Conservation (phyloP, 164 flowering plant genomes). For the Annona cherimola region DNA sequence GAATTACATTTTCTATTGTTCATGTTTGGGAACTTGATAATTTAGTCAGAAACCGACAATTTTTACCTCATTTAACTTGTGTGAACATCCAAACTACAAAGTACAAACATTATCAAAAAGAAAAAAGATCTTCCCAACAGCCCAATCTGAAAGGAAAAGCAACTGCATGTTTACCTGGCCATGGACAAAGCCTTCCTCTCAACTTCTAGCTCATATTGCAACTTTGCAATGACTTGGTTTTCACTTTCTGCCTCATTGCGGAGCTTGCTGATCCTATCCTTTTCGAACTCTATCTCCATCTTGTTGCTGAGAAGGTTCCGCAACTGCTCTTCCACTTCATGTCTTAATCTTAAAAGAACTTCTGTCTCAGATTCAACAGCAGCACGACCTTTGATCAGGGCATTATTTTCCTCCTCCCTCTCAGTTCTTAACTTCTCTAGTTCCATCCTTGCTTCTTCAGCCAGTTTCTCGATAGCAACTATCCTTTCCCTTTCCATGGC, state of each 20-base stretch:
- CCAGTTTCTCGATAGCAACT: slow-evolving; percentile 70
- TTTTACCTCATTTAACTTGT: background rate
- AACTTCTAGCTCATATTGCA: slow-evolving; percentile 91
- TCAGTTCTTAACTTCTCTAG: slow-evolving; percentile 64
- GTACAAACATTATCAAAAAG: background rate
- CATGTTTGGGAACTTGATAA: background rate
- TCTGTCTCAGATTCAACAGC: slow-evolving; percentile 87
- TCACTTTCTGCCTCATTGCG: slow-evolving; percentile 69
- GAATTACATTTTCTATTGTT: too few species aligned
- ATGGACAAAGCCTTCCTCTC: slow-evolving; percentile 89
- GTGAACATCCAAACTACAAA: background rate
- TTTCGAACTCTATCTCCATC: slow-evolving; percentile 71
- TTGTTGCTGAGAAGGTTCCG: slow-evolving; percentile 65
- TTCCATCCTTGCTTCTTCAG: slow-evolving; percentile 74
- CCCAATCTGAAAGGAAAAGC: background rate
- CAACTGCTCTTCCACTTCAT: slow-evolving; percentile 80
- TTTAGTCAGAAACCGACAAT: background rate
- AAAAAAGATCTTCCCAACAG: background rate
- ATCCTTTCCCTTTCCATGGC: slow-evolving; percentile 66
- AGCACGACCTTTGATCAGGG: slow-evolving; percentile 60
- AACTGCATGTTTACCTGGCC: slow-evolving; percentile 65
- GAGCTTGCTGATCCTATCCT: slow-evolving; percentile 66
- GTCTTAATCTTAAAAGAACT: slow-evolving; percentile 61
- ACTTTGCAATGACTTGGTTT: slow-evolving; percentile 54
- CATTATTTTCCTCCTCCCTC: slow-evolving; percentile 53